phyloP scores from a whole-genome alignment of 805 yeast species.

The Teunomyces gatunensis region DNA sequence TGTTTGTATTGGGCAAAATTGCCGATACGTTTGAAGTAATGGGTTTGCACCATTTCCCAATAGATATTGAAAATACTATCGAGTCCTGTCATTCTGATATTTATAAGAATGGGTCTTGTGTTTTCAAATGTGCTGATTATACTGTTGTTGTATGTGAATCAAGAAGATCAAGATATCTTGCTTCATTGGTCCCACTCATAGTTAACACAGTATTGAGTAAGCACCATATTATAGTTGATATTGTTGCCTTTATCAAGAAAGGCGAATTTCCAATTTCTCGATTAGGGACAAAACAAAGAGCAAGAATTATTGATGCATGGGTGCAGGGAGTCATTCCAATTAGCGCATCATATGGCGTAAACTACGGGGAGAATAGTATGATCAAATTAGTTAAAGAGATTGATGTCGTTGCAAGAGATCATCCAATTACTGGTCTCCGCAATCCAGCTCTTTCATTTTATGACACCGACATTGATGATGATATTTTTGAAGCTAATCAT shows the following conservation, averaged over 20 bases:
- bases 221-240: constrained; percentile 80
- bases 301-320: constrained; percentile 57
- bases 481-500: constrained; percentile 30
- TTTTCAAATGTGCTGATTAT: constrained; percentile 80
- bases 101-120: constrained; percentile 59
- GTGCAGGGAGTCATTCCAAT: constrained; percentile 45
- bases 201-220: constrained; percentile 74
- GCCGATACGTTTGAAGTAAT: constrained; percentile 85
- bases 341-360: constrained; percentile 46
- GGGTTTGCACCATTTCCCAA: constrained; percentile 89
- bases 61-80: constrained; percentile 64
- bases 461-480: constrained; percentile 25
- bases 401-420: constrained; percentile 39
- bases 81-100: constrained; percentile 51
- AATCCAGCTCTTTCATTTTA: constrained; percentile 44
- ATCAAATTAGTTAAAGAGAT: constrained; percentile 57
- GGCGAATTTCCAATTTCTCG: constrained; percentile 68
- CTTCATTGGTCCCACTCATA: constrained; percentile 80
- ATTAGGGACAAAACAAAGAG: constrained; percentile 74
- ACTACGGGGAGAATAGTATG: constrained; percentile 66
- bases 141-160: constrained; percentile 73
- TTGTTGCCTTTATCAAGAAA: constrained; percentile 72
- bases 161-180: constrained; percentile 47
- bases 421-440: constrained; percentile 38
- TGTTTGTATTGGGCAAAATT: constrained; percentile 81